These are phyloP conservation scores for Stygiomarasmius scandens DNA, from an alignment of 1,284 basidiomycete genomes.

Conservation along the genomic window DNA sequence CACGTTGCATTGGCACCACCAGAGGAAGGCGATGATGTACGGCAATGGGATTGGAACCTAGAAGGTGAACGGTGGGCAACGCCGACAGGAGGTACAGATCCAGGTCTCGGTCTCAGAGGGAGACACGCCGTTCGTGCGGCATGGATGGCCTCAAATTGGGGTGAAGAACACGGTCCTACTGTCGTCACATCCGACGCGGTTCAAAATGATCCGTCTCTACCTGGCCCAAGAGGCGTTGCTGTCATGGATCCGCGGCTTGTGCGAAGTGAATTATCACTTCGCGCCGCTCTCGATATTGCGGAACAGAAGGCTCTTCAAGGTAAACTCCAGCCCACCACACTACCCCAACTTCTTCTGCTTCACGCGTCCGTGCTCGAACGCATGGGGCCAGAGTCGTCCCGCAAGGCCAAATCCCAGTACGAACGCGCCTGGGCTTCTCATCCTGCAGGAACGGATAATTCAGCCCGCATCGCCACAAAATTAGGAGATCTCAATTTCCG, in stretches of 20 bases:
- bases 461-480: slow-evolving; percentile 64
- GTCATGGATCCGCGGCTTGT: slow-evolving; percentile 56
- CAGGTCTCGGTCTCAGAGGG: slow-evolving; percentile 65
- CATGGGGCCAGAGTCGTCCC: slow-evolving; percentile 63
- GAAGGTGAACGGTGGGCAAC: slow-evolving; percentile 72
- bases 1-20: slow-evolving; percentile 52
- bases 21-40: slow-evolving; percentile 54
- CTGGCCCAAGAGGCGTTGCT: slow-evolving; percentile 40
- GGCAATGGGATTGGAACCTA: slow-evolving; percentile 73
- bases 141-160: slow-evolving; percentile 80
- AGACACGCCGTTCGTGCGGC: slow-evolving; percentile 72
- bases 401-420: slow-evolving; percentile 62
- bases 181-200: slow-evolving; percentile 40
- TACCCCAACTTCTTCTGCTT: slow-evolving; percentile 60
- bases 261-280: slow-evolving; percentile 58
- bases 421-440: slow-evolving; percentile 62
- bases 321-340: slow-evolving; percentile 52
- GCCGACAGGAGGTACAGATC: slow-evolving; percentile 70
- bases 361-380: slow-evolving; percentile 72
- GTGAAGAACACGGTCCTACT: slow-evolving; percentile 48
- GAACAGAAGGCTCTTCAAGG: slow-evolving; percentile 37
- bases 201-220: slow-evolving; percentile 32
- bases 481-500: slow-evolving; percentile 65
- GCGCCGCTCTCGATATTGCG: slow-evolving; percentile 50
- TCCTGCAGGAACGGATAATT: slow-evolving; percentile 41